These are phyloP conservation scores for Trichoderma cornu-damae DNA, from an alignment of 2,329 filamentous ascomycete genomes.

Conservation along the genomic window DNA sequence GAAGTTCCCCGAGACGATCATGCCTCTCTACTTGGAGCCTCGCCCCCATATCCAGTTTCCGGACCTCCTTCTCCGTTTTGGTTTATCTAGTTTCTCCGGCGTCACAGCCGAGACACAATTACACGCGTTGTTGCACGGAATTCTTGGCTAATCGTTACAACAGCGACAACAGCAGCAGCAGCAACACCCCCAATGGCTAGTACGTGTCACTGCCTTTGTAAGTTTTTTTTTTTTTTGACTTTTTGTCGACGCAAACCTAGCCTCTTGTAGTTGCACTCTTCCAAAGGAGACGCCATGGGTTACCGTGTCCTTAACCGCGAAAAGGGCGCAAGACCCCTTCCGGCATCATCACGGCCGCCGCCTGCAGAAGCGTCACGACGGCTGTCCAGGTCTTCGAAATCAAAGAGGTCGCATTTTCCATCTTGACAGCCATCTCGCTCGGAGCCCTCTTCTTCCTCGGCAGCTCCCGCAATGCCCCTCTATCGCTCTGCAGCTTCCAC, in stretches of 20 bases:
- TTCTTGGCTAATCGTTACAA: not conserved
- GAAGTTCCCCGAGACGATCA: conserved; percentile 3
- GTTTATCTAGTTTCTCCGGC: not conserved
- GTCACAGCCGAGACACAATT: not conserved
- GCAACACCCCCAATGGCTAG: not conserved
- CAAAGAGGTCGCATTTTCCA: not conserved
- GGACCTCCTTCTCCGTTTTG: not conserved
- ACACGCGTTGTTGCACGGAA: not conserved
- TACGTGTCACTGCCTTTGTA: no score
- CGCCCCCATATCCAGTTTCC: not conserved
- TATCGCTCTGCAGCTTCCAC: not conserved
- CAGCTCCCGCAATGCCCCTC: not conserved
- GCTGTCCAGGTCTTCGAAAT: not conserved
- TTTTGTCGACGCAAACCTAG: no score
- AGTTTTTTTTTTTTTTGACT: no score
- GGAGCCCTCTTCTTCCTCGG: not conserved
- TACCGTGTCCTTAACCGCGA: not conserved
- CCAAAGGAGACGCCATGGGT: not conserved
- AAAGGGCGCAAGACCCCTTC: not conserved
- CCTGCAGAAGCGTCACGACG: not conserved
- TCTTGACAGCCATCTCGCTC: not conserved
- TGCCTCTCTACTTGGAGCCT: not conserved
- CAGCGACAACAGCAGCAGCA: no score
- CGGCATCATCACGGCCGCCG: not conserved
- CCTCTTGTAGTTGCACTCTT: not conserved